Evolutionary conservation across 1,284 basidiomycete genomes (phyloP).

Genomic region (Ceratobasidium sp.): DNA sequence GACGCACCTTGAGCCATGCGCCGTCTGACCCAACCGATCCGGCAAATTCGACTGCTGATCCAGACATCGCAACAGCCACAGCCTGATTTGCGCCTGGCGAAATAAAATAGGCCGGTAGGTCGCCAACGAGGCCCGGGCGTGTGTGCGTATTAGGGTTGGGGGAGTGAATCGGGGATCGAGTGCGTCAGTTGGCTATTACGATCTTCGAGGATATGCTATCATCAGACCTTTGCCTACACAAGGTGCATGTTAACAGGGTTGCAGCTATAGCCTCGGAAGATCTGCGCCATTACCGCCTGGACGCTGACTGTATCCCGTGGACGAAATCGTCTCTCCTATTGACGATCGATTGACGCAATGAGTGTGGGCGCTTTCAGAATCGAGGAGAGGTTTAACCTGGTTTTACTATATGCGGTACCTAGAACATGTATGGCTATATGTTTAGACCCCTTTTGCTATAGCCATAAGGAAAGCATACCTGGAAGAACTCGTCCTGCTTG

Average conservation of each 20-base stretch:
- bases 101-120: neutral
- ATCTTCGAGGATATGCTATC: neutral
- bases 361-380: neutral
- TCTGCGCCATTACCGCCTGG: constrained; percentile 13
- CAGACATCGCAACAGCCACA: constrained; percentile 23
- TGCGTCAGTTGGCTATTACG: constrained; percentile 8
- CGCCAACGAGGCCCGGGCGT: constrained; percentile 2
- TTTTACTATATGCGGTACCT: constrained; percentile 34
- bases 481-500: constrained; percentile 39
- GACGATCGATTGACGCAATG: neutral
- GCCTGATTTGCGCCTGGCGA: constrained; percentile 34
- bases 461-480: neutral
- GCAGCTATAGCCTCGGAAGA: neutral
- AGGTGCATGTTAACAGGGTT: neutral
- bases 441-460: neutral
- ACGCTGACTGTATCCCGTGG: constrained; percentile 34
- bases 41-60: constrained; percentile 30
- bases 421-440: neutral
- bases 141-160: neutral
- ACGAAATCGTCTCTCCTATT: constrained; percentile 35
- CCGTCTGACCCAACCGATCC: constrained; percentile 32
- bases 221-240: constrained; percentile 23
- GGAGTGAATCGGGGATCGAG: neutral
- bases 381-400: constrained; percentile 21
- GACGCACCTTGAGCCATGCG: constrained; percentile 31